Base-by-base conservation (phyloP, 345 rosid genomes). In the Cardamine chenopodiifolia region DNA sequence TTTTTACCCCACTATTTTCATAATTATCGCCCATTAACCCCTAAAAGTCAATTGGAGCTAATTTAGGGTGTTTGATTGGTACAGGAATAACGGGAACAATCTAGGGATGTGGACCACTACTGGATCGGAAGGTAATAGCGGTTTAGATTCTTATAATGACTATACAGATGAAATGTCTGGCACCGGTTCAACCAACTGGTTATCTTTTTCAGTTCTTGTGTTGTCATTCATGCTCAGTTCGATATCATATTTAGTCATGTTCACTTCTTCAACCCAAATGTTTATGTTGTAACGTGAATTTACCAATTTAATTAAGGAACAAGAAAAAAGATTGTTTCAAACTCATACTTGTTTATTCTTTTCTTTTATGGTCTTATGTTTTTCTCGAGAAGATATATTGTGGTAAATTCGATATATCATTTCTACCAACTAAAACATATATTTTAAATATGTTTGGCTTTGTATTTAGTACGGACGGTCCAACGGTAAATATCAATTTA, bases 101-200 rank as follows among this genome's bases (percentile, higher is more conserved):
- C 72, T 91, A 31, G 98, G 93, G 54, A 87, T 82, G 89, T 93
- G 97, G 96, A 85, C 77, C 79, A 78, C 76, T 28, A 85, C 89
- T 14, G 89, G 90, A 58, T 83, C 83, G 12, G 77, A 81, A 10
- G 81, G 78, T 11, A 81, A 42, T 10, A 76, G 71, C 49, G 82
- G 81, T 25, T 34, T 63, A 10, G 80, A 57, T 25, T 48, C 82
- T 1, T 78, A 62, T 57, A 78, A 82, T 5, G 89, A 85, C 54
- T 85, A 74, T 61, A 75, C 82, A 12, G 90, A 86, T 64, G 86
- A 85, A 57, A 82, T 86, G 79, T 82, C 88, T 4, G 90, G 86
- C 9, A 65, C 80, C 80, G 76, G 72, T 62, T 72, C 55, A 64
- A 61, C 71, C 3, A 26, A 39, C 45, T 29, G 78, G 45, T 75